These are phyloP conservation scores for Plasmodium yoelii DNA, from an alignment of 169 alveolate genomes.

Conservation along the genomic window DNA sequence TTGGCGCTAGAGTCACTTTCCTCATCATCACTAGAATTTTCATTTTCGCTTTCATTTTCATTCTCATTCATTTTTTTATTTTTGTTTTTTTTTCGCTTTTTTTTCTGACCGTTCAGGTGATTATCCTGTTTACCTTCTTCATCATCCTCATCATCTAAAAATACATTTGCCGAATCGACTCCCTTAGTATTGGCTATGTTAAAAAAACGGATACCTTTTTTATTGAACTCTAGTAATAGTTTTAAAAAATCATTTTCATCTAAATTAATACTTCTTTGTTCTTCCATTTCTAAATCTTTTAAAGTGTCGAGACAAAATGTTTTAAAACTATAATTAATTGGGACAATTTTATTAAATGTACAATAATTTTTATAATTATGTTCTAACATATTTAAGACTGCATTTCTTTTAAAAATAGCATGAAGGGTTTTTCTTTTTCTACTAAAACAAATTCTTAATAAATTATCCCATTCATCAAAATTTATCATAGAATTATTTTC, in stretches of 20 bases:
- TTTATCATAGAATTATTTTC: conserved; percentile 85
- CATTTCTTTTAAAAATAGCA: conserved; percentile 95
- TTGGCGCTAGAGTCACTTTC: no score
- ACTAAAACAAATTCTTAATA: conserved; percentile 96
- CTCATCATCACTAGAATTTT: not conserved
- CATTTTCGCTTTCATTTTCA: not conserved
- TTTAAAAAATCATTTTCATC: conserved; percentile 90
- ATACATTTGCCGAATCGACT: conserved; percentile 16
- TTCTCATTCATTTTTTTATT: not conserved
- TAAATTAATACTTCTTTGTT: conserved; percentile 89
- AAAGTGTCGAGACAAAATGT: conserved; percentile 72
- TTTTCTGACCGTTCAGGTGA: not conserved
- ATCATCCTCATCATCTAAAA: conserved; percentile 26
- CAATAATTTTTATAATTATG: conserved; percentile 93
- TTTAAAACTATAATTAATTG: conserved; percentile 78
- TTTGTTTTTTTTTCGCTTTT: not conserved
- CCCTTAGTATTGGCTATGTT: conserved; percentile 80
- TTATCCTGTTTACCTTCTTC: not conserved
- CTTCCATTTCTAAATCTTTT: conserved; percentile 37
- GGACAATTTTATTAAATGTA: conserved; percentile 83
- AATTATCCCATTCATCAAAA: conserved; percentile 99
- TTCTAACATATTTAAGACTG: conserved; percentile 93
- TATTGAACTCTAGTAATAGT: conserved; percentile 90
- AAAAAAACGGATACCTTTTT: conserved; percentile 91
- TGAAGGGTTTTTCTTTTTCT: conserved; percentile 97